phyloP scores from a whole-genome alignment of 2,329 filamentous ascomycete genomes.

The Diaporthe nobilis region DNA sequence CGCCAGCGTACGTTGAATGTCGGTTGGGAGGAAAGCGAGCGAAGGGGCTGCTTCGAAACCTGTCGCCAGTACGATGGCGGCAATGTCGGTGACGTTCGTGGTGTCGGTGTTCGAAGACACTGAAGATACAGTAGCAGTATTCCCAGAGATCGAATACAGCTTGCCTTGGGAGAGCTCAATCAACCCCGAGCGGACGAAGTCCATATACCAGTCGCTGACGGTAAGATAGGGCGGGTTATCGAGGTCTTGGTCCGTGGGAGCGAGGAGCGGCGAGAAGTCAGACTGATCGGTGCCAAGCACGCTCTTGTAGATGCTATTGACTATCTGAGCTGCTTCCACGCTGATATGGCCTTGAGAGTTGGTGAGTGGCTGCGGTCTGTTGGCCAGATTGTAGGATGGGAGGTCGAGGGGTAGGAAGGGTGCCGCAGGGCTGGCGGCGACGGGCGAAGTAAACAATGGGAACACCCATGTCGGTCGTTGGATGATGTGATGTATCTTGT shows the following conservation, averaged over 20 bases:
- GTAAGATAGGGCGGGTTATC: constrained; percentile 75
- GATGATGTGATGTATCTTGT: constrained; percentile 76
- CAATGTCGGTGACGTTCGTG: constrained; percentile 66
- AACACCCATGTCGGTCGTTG: constrained; percentile 81
- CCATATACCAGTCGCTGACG: constrained; percentile 79
- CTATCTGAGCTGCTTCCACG: constrained; percentile 66
- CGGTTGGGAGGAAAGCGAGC: constrained; percentile 73
- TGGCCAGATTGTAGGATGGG: constrained; percentile 77
- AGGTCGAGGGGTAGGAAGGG: constrained; percentile 82
- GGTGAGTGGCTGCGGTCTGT: constrained; percentile 69
- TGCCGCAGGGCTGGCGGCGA: constrained; percentile 67
- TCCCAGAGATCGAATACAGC: constrained; percentile 54
- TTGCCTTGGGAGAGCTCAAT: constrained; percentile 68
- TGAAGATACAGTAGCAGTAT: constrained; percentile 53
- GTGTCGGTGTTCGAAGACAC: constrained; percentile 28
- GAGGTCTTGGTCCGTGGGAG: constrained; percentile 56
- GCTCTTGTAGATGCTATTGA: constrained; percentile 65
- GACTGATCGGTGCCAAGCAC: constrained; percentile 69
- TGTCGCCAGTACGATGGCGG: constrained; percentile 80
- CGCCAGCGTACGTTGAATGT: constrained; percentile 69
- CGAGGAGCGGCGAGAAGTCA: constrained; percentile 60
- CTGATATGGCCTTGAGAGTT: constrained; percentile 77
- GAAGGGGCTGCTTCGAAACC: constrained; percentile 78
- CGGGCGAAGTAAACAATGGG: constrained; percentile 69
- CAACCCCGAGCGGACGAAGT: constrained; percentile 78